phyloP scores from a whole-genome alignment of 2,329 filamentous ascomycete genomes.

The Ceratocystis lukuohia region DNA sequence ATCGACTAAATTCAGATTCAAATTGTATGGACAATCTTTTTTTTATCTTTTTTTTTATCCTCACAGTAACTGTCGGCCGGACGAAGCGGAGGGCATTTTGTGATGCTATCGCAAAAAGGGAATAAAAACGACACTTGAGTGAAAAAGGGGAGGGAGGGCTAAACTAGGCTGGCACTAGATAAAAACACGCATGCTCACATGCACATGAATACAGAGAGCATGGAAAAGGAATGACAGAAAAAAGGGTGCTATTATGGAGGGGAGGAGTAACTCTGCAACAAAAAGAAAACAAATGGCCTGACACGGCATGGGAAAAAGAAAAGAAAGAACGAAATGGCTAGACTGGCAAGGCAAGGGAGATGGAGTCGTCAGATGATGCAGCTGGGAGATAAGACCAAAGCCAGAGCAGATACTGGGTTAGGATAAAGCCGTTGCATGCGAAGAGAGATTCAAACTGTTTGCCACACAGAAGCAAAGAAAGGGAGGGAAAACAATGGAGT shows the following conservation, averaged over 20 bases:
- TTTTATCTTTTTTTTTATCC: too few relatives aligned
- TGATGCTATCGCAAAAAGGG: too few relatives aligned
- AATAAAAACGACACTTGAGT: too few relatives aligned
- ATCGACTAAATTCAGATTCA: too few relatives aligned
- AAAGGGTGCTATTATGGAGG: not conserved
- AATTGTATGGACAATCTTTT: too few relatives aligned
- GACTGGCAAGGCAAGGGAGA: not conserved
- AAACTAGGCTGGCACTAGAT: too few relatives aligned
- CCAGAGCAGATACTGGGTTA: not conserved
- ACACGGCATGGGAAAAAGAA: not conserved
- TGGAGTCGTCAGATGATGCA: not conserved
- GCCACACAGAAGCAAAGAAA: not conserved
- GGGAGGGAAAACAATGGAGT: not conserved
- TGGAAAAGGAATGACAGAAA: too few relatives aligned
- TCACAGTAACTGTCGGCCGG: too few relatives aligned
- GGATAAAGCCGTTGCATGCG: not conserved
- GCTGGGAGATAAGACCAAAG: not conserved
- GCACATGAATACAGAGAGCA: too few relatives aligned
- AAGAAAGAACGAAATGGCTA: not conserved
- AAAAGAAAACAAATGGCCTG: constrained; percentile 7
- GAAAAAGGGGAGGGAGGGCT: too few relatives aligned
- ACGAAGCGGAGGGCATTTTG: too few relatives aligned
- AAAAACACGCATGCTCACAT: too few relatives aligned
- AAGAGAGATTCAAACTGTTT: not conserved
- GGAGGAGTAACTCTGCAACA: not conserved